Evolutionary conservation across 2,329 filamentous ascomycete species (phyloP).

Genomic region (Leptographium lundbergii): DNA sequence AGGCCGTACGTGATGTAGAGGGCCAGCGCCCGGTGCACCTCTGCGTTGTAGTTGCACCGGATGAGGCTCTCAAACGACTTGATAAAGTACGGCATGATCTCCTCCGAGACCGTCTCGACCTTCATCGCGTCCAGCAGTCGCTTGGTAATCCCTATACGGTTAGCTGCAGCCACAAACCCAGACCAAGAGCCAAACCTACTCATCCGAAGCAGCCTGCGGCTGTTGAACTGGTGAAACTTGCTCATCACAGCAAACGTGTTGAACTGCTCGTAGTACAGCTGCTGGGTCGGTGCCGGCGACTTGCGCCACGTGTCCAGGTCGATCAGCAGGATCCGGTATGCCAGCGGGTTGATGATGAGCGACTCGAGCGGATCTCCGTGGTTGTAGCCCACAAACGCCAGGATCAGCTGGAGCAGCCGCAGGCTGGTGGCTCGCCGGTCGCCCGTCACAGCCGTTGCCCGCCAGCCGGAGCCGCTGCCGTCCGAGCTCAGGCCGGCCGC

Average conservation of each 20-base stretch:
- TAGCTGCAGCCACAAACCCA: slow-evolving; percentile 6
- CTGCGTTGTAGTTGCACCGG: slow-evolving; percentile 67
- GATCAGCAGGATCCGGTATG: slow-evolving; percentile 82
- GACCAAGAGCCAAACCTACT: slow-evolving; percentile 42
- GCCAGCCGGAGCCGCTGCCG: slow-evolving; percentile 23
- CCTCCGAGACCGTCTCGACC: slow-evolving; percentile 60
- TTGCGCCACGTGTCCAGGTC: slow-evolving; percentile 90
- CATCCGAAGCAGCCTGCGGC: slow-evolving; percentile 76
- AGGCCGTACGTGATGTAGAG: slow-evolving; percentile 90
- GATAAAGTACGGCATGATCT: slow-evolving; percentile 65
- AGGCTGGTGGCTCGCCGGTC: slow-evolving; percentile 43
- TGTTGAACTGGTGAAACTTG: slow-evolving; percentile 87
- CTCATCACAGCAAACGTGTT: slow-evolving; percentile 77
- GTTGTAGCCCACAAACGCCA: slow-evolving; percentile 83
- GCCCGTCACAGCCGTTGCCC: slow-evolving; percentile 26
- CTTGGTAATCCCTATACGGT: slow-evolving; percentile 64
- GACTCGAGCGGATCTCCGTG: slow-evolving; percentile 69
- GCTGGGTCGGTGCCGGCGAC: slow-evolving; percentile 63
- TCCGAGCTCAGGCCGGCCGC: slow-evolving; percentile 19
- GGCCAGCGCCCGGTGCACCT: slow-evolving; percentile 75
- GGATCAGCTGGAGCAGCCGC: slow-evolving; percentile 60
- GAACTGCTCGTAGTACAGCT: slow-evolving; percentile 89
- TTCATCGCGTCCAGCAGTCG: slow-evolving; percentile 83
- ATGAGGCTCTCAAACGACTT: slow-evolving; percentile 68
- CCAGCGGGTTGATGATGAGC: slow-evolving; percentile 89